Conservation (phyloP, 1,284 basidiomycete species). For the Tremellales sp. region DNA sequence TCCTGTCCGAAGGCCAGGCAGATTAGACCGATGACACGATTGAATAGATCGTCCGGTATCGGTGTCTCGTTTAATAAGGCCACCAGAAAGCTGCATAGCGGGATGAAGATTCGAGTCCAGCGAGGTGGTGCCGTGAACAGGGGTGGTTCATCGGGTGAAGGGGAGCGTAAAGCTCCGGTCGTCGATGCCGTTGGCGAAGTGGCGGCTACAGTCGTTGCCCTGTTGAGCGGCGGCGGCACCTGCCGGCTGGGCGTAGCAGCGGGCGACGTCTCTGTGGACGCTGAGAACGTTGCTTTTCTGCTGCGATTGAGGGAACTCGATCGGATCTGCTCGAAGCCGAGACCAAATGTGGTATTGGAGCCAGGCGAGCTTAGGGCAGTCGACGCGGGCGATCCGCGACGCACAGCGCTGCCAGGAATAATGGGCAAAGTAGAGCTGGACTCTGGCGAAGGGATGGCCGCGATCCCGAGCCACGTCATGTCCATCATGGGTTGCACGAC, state of each 20-base stretch:
- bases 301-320: constrained; percentile 8
- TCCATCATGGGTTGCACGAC: constrained; percentile 37
- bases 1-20: constrained; percentile 38
- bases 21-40: constrained; percentile 32
- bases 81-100: constrained; percentile 27
- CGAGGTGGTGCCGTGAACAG: constrained; percentile 3
- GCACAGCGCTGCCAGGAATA: neutral
- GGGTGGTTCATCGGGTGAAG: neutral
- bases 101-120: constrained; percentile 28
- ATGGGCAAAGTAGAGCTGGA: neutral
- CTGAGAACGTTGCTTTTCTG: neutral
- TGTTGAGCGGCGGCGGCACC: neutral
- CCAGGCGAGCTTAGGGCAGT: constrained; percentile 10
- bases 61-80: constrained; percentile 27
- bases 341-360: neutral
- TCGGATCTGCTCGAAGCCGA: constrained; percentile 13
- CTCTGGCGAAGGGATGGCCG: constrained; percentile 3
- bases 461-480: constrained; percentile 33
- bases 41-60: constrained; percentile 31
- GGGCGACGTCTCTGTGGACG: neutral
- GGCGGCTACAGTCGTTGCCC: neutral
- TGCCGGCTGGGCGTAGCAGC: neutral
- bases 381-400: constrained; percentile 9
- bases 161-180: neutral
- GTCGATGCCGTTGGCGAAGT: neutral